Base-by-base conservation (phyloP, 768 basidiomycete genomes). In the Tylopilus cervinicoccineus region DNA sequence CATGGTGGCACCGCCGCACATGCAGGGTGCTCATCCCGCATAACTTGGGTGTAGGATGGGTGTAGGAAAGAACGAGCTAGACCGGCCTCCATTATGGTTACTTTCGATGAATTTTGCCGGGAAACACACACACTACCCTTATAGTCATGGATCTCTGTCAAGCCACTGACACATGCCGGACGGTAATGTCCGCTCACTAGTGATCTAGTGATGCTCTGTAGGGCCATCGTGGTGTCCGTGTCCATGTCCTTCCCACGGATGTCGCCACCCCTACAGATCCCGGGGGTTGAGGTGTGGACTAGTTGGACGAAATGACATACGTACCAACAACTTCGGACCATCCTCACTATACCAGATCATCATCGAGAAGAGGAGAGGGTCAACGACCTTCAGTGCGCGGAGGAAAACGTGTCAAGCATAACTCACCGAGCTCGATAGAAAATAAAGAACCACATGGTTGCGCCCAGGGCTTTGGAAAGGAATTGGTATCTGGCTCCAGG, bases 361-460 rank as follows among this genome's bases (percentile, higher is more conserved):
- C 54, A 43, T 26, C 36, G 6, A 27, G 16, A 50, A 38, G 8
- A n/a, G 43, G 19, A 2, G 22, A 41, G 24, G 41, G 47, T 12
- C 38, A 48, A 40, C 14, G 34, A 38, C 19, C 5, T 20, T 53
- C 36, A 53, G 31, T 14, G 12, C 11, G 7, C 12, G 52, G 36
- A 40, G 24, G 29, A 24, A 38, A 26, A n/a, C 11, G 24, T 32
- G 16, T 22, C 39, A 8, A 10, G 24, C n/a, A 26, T 1, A 9
- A 76, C 86, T 62, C 61, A 95, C 93, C 92, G 77, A 55, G 88
- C 86, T 48, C 93, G 84, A 71, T 94, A 96, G 76, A 96, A 95
- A 65, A 96, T 93, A 76, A 93, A 96, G 81, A 95, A 95, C 93
- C 93, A 96, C 93, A 96, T 95, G 22, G 83, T 80, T 28, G 93